Evolutionary conservation across 805 yeast genomes (phyloP), one percentile per base, ranked within the genome.

Genomic region (Metschnikowia anglica): DNA sequence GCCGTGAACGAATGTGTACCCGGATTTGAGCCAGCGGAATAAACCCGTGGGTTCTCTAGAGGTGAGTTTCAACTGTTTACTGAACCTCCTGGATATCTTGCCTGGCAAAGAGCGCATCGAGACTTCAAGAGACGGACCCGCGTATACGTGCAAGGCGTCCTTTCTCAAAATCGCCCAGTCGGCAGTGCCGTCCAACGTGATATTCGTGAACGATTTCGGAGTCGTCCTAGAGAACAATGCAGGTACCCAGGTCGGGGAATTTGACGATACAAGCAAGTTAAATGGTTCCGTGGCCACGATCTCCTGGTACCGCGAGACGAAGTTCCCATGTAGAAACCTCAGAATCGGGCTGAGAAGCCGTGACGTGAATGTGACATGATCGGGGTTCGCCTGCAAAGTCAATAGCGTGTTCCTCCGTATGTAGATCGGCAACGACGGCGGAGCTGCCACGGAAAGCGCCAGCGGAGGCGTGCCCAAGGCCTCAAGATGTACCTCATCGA

Each of bases 131-230:
- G 81, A 70, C n/a, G 72, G 63, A 1, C 87, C 88, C 6, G 75
- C 58, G 49, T 70, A 79, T 0, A 72, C 74, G 35, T 79, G 79
- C 17, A 82, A 55, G 0, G 81, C 67, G 12, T 65, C 56, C 1
- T 68, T 62, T 32, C 74, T 66, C 34, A 82, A 65, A 3, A 82
- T 43, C 1, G 83, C 84, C 85, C 85, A 82, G 52, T 82, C 88
- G 15, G 59, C 58, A 0, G 76, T 63, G 2, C 88, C 88, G 48
- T 82, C 85, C 44, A 82, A 55, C 3, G 63, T 47, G 19, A 82
- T 44, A 31, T 61, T 65, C 8, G 70, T 72, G 47, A 78, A 72
- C 2, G 80, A 63, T 35, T 66, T 71, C 15, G 58, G 47, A 26
- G 58, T 61, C 34, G 44, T 53, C 32, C 47, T 37, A 26, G 32